phyloP scores from a whole-genome alignment of 2,329 filamentous ascomycete species.

The Pestalotiopsis sp. region DNA sequence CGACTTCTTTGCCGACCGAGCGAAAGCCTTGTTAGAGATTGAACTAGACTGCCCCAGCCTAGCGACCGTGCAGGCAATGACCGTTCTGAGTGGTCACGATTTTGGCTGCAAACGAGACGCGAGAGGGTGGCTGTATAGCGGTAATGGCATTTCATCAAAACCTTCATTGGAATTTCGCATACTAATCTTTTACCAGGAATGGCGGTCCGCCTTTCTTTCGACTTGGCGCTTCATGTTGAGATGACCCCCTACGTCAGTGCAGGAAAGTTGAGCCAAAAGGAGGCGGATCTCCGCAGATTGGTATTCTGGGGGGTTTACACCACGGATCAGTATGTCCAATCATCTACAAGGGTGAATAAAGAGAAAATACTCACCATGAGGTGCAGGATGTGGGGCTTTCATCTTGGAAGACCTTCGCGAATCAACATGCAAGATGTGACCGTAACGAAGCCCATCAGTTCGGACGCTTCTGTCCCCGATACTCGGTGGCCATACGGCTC shows the following conservation, averaged over 20 bases:
- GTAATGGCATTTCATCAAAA: conserved; percentile 21
- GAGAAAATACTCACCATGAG: neutral
- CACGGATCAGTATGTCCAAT: conserved; percentile 28
- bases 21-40: conserved; percentile 47
- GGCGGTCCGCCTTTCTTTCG: conserved; percentile 29
- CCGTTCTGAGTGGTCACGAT: conserved; percentile 47
- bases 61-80: conserved; percentile 49
- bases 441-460: neutral
- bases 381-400: conserved; percentile 28
- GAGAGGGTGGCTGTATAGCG: conserved; percentile 49
- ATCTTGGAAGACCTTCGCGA: conserved; percentile 15
- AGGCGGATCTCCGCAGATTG: conserved; percentile 28
- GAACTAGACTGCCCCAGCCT: conserved; percentile 49
- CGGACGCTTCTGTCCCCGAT: neutral
- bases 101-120: conserved; percentile 44
- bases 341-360: neutral
- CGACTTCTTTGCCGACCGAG: conserved; percentile 45
- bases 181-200: conserved; percentile 23
- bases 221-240: conserved; percentile 30
- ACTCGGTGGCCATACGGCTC: no score
- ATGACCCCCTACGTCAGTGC: conserved; percentile 26
- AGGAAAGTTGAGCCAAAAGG: conserved; percentile 23
- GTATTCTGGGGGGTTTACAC: conserved; percentile 35
- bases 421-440: conserved; percentile 5
- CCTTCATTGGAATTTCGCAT: conserved; percentile 12